Evolutionary conservation across 2,329 filamentous ascomycete species (phyloP), one percentile per base, ranked within the genome.

Genomic region (Ciborinia camelliae): DNA sequence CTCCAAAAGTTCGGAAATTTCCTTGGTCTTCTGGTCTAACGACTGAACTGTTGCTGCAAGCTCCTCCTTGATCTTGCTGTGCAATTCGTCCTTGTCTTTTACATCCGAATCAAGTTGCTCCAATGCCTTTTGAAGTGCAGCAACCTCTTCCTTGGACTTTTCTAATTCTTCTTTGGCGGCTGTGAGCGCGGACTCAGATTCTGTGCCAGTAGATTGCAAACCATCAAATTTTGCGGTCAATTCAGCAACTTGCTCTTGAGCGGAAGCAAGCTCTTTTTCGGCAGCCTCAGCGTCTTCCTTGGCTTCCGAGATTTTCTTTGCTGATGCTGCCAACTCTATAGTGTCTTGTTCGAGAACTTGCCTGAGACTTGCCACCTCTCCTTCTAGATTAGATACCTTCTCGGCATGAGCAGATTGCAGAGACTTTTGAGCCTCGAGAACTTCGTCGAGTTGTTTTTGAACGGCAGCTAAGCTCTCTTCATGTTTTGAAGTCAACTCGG

Each of bases 361-460:
- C 74, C 83, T 83, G 57, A 86, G 77, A 66, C 77, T 75, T 20
- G 76, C 75, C 64, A 77, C 80, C 1, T 79, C 79, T 54, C 81
- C 78, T 41, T 78, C 75, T 64, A 81, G 80, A 28, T 76, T 77
- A 59, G 81, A 79, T 30, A 79, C 66, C 69, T 79, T 81, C 47
- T 79, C 76, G 59, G 79, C 77, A 69, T 79, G 80, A 15, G 79
- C 78, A 30, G 77, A 75, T 71, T 82, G 79, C 8, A 83, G 71
- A 5, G 76, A 75, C n/a, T 75, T 74, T 59, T 81, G 81, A 2
- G 81, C 80, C 1, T 80, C 77, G 1, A 78, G 78, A 61, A 87
- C 73, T 48, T 82, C 81, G 26, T 84, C 80, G 39, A 88, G 78
- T 74, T 84, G 82, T 71, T 78, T 81, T 74, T 87, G 81, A 53